phyloP scores from a whole-genome alignment of 306 rosid species.

The Styphnolobium japonicum region DNA sequence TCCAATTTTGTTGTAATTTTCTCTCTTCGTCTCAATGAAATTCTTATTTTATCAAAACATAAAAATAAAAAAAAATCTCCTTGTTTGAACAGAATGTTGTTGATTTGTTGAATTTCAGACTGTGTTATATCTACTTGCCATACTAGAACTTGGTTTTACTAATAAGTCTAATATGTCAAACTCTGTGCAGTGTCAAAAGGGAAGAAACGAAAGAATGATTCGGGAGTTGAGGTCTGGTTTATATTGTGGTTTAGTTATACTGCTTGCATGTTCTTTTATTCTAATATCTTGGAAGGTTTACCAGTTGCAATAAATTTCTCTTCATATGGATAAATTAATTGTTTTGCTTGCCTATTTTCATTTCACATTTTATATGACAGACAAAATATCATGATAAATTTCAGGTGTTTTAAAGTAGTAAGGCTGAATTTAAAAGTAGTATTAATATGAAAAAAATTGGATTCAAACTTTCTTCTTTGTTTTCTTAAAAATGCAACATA shows the following conservation, averaged over 20 bases:
- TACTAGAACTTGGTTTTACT: neutral
- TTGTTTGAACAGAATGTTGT: neutral
- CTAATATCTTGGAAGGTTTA: neutral
- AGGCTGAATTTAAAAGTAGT: neutral
- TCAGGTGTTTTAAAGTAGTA: neutral
- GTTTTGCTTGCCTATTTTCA: slow-evolving; percentile 1
- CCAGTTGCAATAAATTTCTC: neutral
- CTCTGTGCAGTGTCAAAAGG: slow-evolving; percentile 67
- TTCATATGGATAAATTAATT: neutral
- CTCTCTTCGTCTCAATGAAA: too few relatives aligned
- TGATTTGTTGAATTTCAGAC: slow-evolving; percentile 3
- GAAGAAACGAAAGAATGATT: slow-evolving; percentile 81
- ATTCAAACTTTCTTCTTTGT: neutral
- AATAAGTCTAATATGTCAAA: slow-evolving; percentile 21
- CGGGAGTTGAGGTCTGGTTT: slow-evolving; percentile 69
- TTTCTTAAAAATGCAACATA: neutral
- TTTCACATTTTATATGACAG: slow-evolving; percentile 8
- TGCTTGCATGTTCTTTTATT: neutral
- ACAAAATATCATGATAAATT: neutral
- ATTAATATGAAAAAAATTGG: slow-evolving; percentile 3
- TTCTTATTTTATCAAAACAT: too few relatives aligned
- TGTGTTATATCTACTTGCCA: neutral
- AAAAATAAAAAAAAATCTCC: too few relatives aligned
- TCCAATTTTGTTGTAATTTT: too few relatives aligned
- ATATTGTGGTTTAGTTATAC: slow-evolving; percentile 18